Base-by-base conservation (phyloP, 2,329 filamentous ascomycete genomes). In the Hypoxylon sp. region DNA sequence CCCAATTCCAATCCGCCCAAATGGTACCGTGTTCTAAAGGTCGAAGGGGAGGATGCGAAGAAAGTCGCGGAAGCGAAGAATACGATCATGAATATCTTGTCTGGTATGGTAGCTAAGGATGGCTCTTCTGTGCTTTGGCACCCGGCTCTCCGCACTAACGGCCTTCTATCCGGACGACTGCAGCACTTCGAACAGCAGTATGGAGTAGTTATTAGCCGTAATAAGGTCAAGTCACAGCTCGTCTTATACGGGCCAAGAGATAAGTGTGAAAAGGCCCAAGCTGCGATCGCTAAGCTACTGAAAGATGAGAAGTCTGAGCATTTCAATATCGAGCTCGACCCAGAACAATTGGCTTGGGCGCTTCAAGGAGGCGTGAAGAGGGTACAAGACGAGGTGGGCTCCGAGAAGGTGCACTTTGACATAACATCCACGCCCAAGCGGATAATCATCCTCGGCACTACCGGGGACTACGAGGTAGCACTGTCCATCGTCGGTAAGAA, bases 31-130 rank as follows among this genome's bases (percentile, higher is more conserved):
- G 71, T 75, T 4, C 57, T 83, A 30, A 80, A 78, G 57, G 62
- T 83, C 16, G 79, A 81, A 64, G 78, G 80, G 0, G 72, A 77
- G 3, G 58, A 68, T 20, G 64, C 65, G 4, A 71, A 73, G 45
- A 61, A 68, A 1, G 75, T 82, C 4, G 73, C 72, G 1, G 59
- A 64, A 7, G 78, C 79, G 2, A 79, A 78, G 36, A 67, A 71
- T 1, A 65, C 44, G 4, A 69, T 81, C 5, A 74, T 79, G 4
- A 56, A 53, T 1, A 74, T 81, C 7, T 49, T 82, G 24, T 61
- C 61, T 7, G 81, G 80, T 3, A 65, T 57, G 2, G 60, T 77
- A 16, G 72, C 76, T 2, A 74, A 59, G 40, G 61, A 72, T 4
- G 73, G 68, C 16, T 59, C 51, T 4, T 64, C 69, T 3, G 18